These are phyloP conservation scores for Leccinum imitatum DNA, from an alignment of 768 basidiomycete species.

Conservation along the genomic window DNA sequence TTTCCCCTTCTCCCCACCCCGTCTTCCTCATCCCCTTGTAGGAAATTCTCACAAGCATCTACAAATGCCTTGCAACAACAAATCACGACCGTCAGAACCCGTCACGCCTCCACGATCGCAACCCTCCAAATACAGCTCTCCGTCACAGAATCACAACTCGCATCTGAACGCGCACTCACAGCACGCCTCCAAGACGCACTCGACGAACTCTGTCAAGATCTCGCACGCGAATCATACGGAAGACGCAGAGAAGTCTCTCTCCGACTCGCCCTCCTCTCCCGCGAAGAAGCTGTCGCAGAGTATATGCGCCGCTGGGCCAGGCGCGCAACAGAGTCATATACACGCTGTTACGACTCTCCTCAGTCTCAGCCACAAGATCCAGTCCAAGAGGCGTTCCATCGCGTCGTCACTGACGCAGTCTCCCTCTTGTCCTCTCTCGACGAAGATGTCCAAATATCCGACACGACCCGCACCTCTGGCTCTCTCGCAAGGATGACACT, in stretches of 20 bases:
- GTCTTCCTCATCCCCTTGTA: constrained; percentile 28
- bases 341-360: constrained; percentile 22
- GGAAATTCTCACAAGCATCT: constrained; percentile 82
- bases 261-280: constrained; percentile 56
- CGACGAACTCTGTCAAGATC: constrained; percentile 69
- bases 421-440: constrained; percentile 36
- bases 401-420: constrained; percentile 36
- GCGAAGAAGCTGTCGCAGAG: constrained; percentile 64
- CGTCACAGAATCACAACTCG: constrained; percentile 43
- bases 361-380: constrained; percentile 9
- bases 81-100: constrained; percentile 53
- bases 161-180: constrained; percentile 41
- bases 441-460: constrained; percentile 28
- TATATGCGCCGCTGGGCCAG: constrained; percentile 56
- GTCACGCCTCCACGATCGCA: constrained; percentile 60
- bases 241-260: constrained; percentile 69
- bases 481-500: constrained; percentile 52
- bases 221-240: constrained; percentile 70
- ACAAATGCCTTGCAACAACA: constrained; percentile 65
- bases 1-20: not conserved
- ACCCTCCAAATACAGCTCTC: constrained; percentile 55
- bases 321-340: constrained; percentile 45
- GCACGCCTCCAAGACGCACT: constrained; percentile 57
- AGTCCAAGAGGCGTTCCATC: constrained; percentile 30
- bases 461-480: constrained; percentile 35